These are phyloP conservation scores for Yarrowia bubula DNA, from an alignment of 805 yeast species.

Conservation along the genomic window DNA sequence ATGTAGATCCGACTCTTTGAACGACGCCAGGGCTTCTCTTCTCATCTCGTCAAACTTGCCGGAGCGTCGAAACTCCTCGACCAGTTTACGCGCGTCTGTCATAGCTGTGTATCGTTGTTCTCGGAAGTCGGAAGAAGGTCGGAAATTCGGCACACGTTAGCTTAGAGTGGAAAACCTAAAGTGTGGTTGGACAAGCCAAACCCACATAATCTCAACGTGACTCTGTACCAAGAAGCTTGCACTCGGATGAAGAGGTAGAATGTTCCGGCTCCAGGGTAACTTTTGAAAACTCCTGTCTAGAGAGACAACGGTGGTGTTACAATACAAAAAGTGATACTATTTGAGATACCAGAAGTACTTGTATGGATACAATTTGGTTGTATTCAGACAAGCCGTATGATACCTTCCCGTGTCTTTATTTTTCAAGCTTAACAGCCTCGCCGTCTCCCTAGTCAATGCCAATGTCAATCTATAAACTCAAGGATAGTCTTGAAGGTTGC, in stretches of 20 bases:
- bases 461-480: background rate
- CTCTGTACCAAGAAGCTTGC: background rate
- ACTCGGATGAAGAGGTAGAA: background rate
- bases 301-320: no score
- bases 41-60: conserved; percentile 24
- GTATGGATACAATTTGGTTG: no score
- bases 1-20: conserved; percentile 12
- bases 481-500: conserved; percentile 3
- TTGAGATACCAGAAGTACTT: no score
- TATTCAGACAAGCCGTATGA: no score
- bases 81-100: conserved; percentile 19
- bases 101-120: background rate
- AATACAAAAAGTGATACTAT: no score
- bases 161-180: background rate
- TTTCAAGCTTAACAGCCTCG: no score
- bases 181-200: background rate
- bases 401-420: no score
- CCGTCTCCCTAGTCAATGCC: no score
- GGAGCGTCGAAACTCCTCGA: conserved; percentile 24
- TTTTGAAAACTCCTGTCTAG: no score
- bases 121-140: conserved; percentile 12
- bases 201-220: conserved; percentile 18
- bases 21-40: background rate
- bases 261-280: conserved; percentile 23
- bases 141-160: conserved; percentile 13